Conservation (phyloP, 106 monocot genomes). For the Dioscorea zingiberensis region DNA sequence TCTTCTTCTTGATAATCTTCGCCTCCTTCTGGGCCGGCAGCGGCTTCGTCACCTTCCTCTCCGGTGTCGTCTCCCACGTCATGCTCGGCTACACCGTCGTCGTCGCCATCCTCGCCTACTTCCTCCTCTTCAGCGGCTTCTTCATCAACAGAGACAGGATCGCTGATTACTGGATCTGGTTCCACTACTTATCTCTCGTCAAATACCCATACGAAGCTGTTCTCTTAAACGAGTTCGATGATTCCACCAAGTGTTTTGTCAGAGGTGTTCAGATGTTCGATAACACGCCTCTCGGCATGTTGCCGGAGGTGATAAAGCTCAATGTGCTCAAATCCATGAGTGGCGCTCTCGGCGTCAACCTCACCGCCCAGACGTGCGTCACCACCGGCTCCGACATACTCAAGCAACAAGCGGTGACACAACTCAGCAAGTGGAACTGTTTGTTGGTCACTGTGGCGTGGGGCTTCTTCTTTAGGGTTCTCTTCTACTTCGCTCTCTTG, state of each 20-base stretch:
- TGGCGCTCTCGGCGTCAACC: constrained; percentile 27
- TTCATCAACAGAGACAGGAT: constrained; percentile 85
- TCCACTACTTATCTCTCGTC: constrained; percentile 88
- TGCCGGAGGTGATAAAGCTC: constrained; percentile 44
- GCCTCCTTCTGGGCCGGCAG: constrained; percentile 93
- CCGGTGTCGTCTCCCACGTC: constrained; percentile 67
- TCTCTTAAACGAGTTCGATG: constrained; percentile 81
- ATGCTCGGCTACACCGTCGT: constrained; percentile 83
- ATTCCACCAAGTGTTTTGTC: constrained; percentile 55
- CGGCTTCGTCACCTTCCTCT: constrained; percentile 91
- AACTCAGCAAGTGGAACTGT: constrained; percentile 73
- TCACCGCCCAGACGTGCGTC: constrained; percentile 44
- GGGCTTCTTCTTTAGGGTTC: constrained; percentile 80
- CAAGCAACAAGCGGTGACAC: constrained; percentile 53
- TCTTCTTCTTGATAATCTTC: constrained; percentile 69
- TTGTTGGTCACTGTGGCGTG: constrained; percentile 64
- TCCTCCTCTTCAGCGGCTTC: constrained; percentile 90
- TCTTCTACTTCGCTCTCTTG: constrained; percentile 72
- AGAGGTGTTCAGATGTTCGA: constrained; percentile 84
- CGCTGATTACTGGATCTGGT: constrained; percentile 88
- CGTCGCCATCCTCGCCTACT: constrained; percentile 75
- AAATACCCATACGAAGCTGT: constrained; percentile 96
- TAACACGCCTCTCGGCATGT: constrained; percentile 48
- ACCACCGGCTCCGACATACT: constrained; percentile 55
- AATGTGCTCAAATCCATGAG: constrained; percentile 50